A percentile compares a stretch with the other conserved stretches of the same genome.
phyloP scores from a whole-genome alignment of 208 protist species.

The Leishmania turanica region DNA sequence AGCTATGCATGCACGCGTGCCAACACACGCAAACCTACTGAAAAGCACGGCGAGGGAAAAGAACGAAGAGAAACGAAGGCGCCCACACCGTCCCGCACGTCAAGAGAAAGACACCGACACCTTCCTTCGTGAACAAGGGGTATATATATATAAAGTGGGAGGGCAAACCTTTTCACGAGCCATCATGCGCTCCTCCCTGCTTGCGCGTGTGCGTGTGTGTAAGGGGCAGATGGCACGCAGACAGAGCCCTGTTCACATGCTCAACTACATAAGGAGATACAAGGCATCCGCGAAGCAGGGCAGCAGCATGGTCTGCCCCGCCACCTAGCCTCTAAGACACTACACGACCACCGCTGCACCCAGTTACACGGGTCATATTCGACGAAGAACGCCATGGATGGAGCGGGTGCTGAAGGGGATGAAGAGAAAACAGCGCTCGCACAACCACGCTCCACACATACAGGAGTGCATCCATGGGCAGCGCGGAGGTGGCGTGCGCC shows the following conservation, averaged over 20 bases:
- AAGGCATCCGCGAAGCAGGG: not conserved
- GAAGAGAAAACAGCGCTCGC: not conserved
- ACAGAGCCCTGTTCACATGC: not conserved
- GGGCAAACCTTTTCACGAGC: not conserved
- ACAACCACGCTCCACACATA: not conserved
- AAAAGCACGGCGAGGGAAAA: not conserved
- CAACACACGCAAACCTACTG: not conserved
- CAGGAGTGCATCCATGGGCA: not conserved
- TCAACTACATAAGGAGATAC: not conserved
- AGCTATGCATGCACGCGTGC: not conserved
- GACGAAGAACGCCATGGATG: not conserved
- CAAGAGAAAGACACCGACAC: not conserved
- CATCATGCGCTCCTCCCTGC: not conserved
- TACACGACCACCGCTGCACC: not conserved
- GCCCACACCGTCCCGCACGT: no score
- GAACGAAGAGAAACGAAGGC: not conserved
- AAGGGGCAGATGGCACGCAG: not conserved
- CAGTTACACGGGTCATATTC: not conserved
- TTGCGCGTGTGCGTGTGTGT: not conserved
- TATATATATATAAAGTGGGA: no score
- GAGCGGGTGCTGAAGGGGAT: not conserved
- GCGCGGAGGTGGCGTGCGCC: not conserved
- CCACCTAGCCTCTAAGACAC: not conserved
- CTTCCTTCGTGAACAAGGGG: not conserved
- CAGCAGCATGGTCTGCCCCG: not conserved